phyloP scores from a whole-genome alignment of 495 filamentous ascomycete species.

The Hypomontagnella monticulosa region DNA sequence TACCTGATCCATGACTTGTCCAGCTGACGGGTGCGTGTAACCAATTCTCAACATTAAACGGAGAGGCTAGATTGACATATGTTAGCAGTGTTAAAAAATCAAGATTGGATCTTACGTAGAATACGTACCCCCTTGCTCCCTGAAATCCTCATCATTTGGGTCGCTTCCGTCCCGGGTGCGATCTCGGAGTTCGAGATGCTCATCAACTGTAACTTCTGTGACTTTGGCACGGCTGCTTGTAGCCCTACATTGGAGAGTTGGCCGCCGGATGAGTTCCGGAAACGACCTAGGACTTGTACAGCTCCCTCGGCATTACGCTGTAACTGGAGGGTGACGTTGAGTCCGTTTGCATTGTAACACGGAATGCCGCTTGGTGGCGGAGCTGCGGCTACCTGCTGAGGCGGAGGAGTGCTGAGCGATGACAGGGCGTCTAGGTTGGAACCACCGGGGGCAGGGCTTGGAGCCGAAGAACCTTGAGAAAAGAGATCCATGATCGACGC shows the following conservation, averaged over 20 bases:
- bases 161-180: constrained; percentile 79
- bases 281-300: constrained; percentile 81
- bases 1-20: constrained; percentile 85
- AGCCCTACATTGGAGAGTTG: constrained; percentile 76
- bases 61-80: constrained; percentile 56
- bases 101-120: constrained; percentile 16
- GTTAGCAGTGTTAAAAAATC: constrained; percentile 42
- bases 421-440: constrained; percentile 58
- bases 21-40: constrained; percentile 74
- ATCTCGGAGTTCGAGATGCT: constrained; percentile 84
- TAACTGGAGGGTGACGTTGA: constrained; percentile 80
- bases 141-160: constrained; percentile 84
- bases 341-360: constrained; percentile 86
- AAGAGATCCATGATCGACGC: constrained; percentile 92
- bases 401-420: constrained; percentile 59
- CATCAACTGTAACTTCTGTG: constrained; percentile 88
- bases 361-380: constrained; percentile 65
- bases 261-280: constrained; percentile 77
- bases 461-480: constrained; percentile 39
- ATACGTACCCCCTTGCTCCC: constrained; percentile 86
- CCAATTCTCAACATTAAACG: constrained; percentile 86
- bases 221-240: constrained; percentile 96
- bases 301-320: constrained; percentile 78
- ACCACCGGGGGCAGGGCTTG: constrained; percentile 56
- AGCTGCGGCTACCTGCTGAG: constrained; percentile 52